Base-by-base conservation (phyloP, 2,329 filamentous ascomycete species). In the Claviceps quebecensis region DNA sequence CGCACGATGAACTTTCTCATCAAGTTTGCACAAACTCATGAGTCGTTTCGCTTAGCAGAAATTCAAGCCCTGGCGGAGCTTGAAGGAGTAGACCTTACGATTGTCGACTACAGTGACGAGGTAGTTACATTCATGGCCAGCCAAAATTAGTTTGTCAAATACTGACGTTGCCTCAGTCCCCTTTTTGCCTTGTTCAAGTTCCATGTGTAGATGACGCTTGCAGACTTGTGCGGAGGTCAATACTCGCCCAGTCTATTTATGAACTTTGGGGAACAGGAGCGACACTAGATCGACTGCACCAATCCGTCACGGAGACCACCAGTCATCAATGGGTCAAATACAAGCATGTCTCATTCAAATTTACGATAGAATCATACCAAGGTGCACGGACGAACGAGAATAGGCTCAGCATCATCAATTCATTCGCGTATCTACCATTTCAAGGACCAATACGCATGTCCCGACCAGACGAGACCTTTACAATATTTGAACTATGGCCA, bases 41-140 rank as follows among this genome's bases (percentile, higher is more conserved):
- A 96, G 71, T 84, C 80, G n/a, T 98, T 98, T 65, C 84, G 91
- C 40, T 74, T 81, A 52, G 80, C 90, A 3, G 93, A 98, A 67
- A 77, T 95, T 14, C 72, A 91, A 61, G 83, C 93, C 23, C 72
- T 98, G 19, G 89, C 88, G 4, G 71, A 80, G 9, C 65, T 91
- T 5, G 77, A 82, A 52, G 74, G 74, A 9, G 71, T 93, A 38
- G 68, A 83, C 23, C 63, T 96, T 49, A 75, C 86, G 57, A 76
- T 96, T 54, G 59, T 91, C n/a, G 77, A 74, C 7, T 96, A 97
- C 65, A 77, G 76, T 55, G 70, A 82, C 55, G 76, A 82, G 66
- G 89, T 94, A 77, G 65, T 7, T 46, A 38, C 38, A 34, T 45
- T 19, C 13, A 19, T n/a, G 19, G 36, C n/a, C 13, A 22, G 34